Evolutionary conservation across 345 rosid genomes (phyloP).

Genomic region (Corchorus capsularis): DNA sequence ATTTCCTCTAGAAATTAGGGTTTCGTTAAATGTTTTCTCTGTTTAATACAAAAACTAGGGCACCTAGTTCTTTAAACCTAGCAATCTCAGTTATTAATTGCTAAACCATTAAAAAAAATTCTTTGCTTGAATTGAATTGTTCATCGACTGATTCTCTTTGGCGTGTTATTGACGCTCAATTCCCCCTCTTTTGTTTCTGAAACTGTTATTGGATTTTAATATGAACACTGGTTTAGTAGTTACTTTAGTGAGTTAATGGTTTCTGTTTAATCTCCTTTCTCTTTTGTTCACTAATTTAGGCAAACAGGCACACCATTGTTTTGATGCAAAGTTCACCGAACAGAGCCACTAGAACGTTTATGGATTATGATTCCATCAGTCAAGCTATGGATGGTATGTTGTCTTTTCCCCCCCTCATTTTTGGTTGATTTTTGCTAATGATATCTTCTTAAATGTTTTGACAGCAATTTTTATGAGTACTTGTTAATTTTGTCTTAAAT

Average conservation of each 20-base stretch:
- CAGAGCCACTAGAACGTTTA: conserved; percentile 87
- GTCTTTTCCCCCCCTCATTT: not conserved
- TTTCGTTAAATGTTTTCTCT: not conserved
- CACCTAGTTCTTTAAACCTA: not conserved
- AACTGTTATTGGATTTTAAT: no score
- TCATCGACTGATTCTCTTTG: not conserved
- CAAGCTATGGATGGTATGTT: conserved; percentile 95
- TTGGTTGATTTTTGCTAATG: not conserved
- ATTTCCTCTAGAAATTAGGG: not conserved
- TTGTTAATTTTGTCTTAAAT: no score
- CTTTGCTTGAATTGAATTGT: not conserved
- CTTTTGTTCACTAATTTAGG: conserved; percentile 38
- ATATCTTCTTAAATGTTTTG: no score
- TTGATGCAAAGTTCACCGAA: conserved; percentile 80
- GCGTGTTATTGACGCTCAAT: not conserved
- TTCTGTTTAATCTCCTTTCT: not conserved
- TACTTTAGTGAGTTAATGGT: no score
- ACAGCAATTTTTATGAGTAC: no score
- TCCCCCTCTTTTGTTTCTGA: no score
- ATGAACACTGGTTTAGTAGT: not conserved
- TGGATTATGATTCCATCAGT: conserved; percentile 87
- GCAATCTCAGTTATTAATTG: not conserved
- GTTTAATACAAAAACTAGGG: not conserved
- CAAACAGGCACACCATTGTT: conserved; percentile 89
- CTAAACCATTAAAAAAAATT: not conserved